A percentile compares a stretch with the other conserved stretches of the same genome.
phyloP scores from a whole-genome alignment of 2,329 filamentous ascomycete genomes.

The Diplodia corticola region DNA sequence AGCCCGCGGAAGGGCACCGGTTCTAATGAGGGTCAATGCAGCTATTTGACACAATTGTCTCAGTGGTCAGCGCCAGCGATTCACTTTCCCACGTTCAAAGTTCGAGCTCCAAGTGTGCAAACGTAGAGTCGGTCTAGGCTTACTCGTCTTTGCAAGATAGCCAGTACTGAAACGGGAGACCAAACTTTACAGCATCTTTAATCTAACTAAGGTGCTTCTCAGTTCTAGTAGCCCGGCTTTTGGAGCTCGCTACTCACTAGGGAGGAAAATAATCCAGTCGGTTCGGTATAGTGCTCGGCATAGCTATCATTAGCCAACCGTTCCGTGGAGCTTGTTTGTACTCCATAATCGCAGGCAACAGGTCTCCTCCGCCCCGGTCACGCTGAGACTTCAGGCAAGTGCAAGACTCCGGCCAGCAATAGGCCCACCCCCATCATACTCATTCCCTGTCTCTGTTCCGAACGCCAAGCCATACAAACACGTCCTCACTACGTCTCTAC shows the following conservation, averaged over 20 bases:
- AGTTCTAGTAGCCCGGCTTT: not conserved
- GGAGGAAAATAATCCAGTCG: not conserved
- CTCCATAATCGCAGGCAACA: no score
- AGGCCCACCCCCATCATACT: not conserved
- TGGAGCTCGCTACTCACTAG: not conserved
- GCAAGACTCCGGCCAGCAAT: not conserved
- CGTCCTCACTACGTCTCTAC: not conserved
- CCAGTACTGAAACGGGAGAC: no score
- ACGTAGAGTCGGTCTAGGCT: not conserved
- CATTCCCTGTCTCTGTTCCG: not conserved
- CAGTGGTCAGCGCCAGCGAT: no score
- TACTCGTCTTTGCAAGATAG: no score
- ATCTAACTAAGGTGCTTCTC: not conserved
- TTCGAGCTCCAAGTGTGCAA: not conserved
- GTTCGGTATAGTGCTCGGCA: not conserved
- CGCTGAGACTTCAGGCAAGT: not conserved
- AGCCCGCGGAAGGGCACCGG: not conserved
- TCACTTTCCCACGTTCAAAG: not conserved
- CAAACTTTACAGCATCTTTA: not conserved
- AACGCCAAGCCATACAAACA: slow-evolving; percentile 1
- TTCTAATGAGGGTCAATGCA: no score
- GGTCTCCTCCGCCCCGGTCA: no score
- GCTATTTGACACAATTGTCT: no score
- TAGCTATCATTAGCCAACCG: not conserved
- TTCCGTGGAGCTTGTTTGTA: not conserved